Percentiles rank a stretch among this genome's conserved stretches.
These are phyloP conservation scores for Penicillium herquei DNA, from an alignment of 495 filamentous ascomycete genomes.

Conservation along the genomic window DNA sequence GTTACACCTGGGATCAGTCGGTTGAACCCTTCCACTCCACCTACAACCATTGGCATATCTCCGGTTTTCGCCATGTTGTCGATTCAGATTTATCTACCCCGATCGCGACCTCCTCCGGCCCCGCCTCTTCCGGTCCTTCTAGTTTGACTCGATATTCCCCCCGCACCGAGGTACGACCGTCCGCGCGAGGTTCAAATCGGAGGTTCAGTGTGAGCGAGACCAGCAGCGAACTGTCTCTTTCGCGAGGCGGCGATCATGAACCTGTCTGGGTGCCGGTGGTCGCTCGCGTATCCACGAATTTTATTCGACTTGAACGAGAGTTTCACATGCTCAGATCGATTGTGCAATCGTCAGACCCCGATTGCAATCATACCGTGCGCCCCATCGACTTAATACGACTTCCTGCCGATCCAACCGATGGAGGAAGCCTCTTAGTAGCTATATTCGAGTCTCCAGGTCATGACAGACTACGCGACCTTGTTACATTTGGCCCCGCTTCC, in stretches of 20 bases:
- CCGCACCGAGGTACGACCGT: slow-evolving; percentile 31
- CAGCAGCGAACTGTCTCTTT: slow-evolving; percentile 46
- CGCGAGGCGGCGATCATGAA: slow-evolving; percentile 42
- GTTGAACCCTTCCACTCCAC: slow-evolving; percentile 73
- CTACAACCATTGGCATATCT: slow-evolving; percentile 75
- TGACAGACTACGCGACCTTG: slow-evolving; percentile 66
- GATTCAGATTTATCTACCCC: slow-evolving; percentile 43
- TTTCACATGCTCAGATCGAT: slow-evolving; percentile 76
- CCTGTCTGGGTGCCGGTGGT: slow-evolving; percentile 55
- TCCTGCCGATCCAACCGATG: slow-evolving; percentile 60
- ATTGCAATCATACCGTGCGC: slow-evolving; percentile 68
- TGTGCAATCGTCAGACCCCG: slow-evolving; percentile 66
- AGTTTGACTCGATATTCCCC: slow-evolving; percentile 48
- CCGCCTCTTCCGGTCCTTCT: slow-evolving; percentile 37
- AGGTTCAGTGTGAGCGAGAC: slow-evolving; percentile 49
- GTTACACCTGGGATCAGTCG: slow-evolving; percentile 74
- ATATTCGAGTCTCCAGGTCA: slow-evolving; percentile 77
- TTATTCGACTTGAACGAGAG: slow-evolving; percentile 76
- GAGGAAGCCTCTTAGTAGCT: slow-evolving; percentile 62
- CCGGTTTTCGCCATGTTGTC: slow-evolving; percentile 45
- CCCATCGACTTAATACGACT: slow-evolving; percentile 73
- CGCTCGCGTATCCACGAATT: slow-evolving; percentile 75
- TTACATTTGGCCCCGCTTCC: slow-evolving; percentile 76
- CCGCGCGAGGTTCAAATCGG: slow-evolving; percentile 32
- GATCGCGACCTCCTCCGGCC: slow-evolving; percentile 39